Evolutionary conservation across 2,329 filamentous ascomycete species (phyloP).

Genomic region (Penicillium sp.): DNA sequence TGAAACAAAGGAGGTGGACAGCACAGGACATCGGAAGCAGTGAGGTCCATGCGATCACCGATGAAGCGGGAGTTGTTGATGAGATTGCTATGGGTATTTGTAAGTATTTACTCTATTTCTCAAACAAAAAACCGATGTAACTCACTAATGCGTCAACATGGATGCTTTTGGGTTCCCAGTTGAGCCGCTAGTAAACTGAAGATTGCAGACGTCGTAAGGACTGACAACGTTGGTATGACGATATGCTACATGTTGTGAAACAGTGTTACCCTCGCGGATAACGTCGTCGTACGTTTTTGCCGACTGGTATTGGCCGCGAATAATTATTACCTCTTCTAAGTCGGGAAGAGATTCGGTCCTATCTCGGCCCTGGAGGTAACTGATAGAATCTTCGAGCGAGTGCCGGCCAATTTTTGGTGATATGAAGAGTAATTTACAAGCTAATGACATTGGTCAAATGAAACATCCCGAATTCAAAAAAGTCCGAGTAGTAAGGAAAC

Average conservation of each 20-base stretch:
- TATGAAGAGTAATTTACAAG: slow-evolving; percentile 70
- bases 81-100: slow-evolving; percentile 29
- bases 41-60: slow-evolving; percentile 69
- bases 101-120: background rate
- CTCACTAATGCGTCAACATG: slow-evolving; percentile 67
- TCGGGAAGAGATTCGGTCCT: background rate
- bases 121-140: background rate
- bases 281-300: slow-evolving; percentile 61
- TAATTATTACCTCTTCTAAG: slow-evolving; percentile 54
- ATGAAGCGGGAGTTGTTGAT: slow-evolving; percentile 67
- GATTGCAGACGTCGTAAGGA: slow-evolving; percentile 65
- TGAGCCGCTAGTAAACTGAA: slow-evolving; percentile 73
- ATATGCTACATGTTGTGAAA: slow-evolving; percentile 51
- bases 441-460: slow-evolving; percentile 33
- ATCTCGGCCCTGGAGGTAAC: slow-evolving; percentile 50
- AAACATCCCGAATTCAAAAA: slow-evolving; percentile 3
- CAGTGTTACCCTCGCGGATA: slow-evolving; percentile 48
- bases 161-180: slow-evolving; percentile 70
- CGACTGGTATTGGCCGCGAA: slow-evolving; percentile 52
- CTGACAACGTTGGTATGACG: slow-evolving; percentile 54
- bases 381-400: slow-evolving; percentile 49
- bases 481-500: slow-evolving; percentile 13
- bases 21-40: slow-evolving; percentile 64
- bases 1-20: slow-evolving; percentile 83
- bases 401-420: slow-evolving; percentile 64